A percentile compares a stretch with the other conserved stretches of the same genome.
Conservation (phyloP, 768 basidiomycete species). For the Trametes maxima region DNA sequence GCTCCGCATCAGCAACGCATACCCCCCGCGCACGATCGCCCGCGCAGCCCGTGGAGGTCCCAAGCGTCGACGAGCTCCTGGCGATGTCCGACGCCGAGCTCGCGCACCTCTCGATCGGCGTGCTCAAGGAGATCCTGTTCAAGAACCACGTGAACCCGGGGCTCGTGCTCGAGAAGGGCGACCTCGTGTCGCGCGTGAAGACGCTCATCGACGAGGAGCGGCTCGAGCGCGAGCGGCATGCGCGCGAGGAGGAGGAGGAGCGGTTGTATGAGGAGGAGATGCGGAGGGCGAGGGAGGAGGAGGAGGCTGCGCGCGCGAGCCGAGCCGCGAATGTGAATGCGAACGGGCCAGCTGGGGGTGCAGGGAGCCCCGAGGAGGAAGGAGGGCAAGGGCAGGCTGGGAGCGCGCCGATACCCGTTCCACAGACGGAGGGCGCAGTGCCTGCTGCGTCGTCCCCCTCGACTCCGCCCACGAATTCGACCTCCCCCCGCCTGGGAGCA, state of each 20-base stretch:
- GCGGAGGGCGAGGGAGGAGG: constrained; percentile 22
- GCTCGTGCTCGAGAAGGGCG: constrained; percentile 81
- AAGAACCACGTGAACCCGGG: constrained; percentile 73
- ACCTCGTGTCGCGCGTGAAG: constrained; percentile 73
- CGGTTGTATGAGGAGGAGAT: constrained; percentile 25
- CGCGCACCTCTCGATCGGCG: constrained; percentile 62
- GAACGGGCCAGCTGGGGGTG: not conserved
- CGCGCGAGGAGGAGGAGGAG: constrained; percentile 31
- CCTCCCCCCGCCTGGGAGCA: constrained; percentile 33
- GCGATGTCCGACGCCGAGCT: constrained; percentile 59
- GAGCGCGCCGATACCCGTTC: not conserved
- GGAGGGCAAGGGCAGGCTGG: not conserved
- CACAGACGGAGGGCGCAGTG: not conserved
- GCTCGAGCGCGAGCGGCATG: constrained; percentile 30
- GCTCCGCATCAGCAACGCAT: constrained; percentile 41
- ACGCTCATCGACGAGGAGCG: constrained; percentile 56
- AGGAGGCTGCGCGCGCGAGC: constrained; percentile 2
- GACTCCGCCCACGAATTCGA: constrained; percentile 22
- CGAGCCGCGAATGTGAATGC: not conserved
- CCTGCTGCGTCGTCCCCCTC: constrained; percentile 15
- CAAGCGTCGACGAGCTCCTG: constrained; percentile 71
- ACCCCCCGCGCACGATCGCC: constrained; percentile 19
- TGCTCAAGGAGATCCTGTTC: constrained; percentile 79
- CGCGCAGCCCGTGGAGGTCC: constrained; percentile 38
- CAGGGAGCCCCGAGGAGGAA: not conserved